Conservation (phyloP, 73 alveolate genomes). For the Tetrahymena elliotti region DNA sequence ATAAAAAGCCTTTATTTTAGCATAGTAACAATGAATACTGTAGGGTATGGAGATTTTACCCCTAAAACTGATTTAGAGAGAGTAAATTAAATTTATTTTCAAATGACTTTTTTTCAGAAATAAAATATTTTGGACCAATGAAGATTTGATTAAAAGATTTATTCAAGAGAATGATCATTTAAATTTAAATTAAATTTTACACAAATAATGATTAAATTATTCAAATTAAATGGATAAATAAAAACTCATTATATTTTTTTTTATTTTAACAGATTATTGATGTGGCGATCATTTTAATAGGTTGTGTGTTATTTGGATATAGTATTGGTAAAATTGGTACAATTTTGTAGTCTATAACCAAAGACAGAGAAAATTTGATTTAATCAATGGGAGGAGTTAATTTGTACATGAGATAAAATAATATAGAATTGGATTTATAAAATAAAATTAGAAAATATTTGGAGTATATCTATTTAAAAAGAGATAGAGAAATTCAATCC, state of each 20-base stretch:
- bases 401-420: background rate
- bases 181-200: too few relatives aligned
- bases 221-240: too few relatives aligned
- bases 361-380: background rate
- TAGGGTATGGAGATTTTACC: background rate
- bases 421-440: background rate
- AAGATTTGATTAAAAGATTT: too few relatives aligned
- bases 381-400: background rate
- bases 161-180: too few relatives aligned
- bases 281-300: background rate
- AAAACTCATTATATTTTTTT: too few relatives aligned
- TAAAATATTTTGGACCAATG: background rate
- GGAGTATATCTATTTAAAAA: background rate
- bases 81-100: background rate
- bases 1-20: background rate
- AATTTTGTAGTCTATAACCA: background rate
- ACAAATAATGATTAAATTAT: too few relatives aligned
- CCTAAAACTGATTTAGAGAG: background rate
- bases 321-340: background rate
- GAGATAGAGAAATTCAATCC: background rate
- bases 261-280: background rate
- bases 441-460: background rate
- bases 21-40: background rate
- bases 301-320: background rate
- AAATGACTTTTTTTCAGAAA: background rate